These are phyloP conservation scores for Lachnellula occidentalis DNA, from an alignment of 2,329 filamentous ascomycete species.

Conservation along the genomic window DNA sequence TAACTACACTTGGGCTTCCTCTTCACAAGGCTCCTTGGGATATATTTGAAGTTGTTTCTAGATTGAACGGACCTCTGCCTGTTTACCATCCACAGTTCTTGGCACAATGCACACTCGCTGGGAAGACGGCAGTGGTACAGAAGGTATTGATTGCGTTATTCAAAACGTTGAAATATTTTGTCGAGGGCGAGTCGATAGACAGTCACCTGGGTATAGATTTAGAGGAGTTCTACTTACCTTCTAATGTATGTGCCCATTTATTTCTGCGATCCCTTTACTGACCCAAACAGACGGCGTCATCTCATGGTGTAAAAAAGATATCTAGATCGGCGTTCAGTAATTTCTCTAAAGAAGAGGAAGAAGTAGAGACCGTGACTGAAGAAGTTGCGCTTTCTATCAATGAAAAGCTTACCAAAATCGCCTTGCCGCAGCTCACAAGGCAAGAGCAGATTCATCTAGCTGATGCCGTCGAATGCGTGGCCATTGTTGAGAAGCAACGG, in stretches of 20 bases:
- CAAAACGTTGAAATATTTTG: slow-evolving; percentile 74
- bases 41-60: slow-evolving; percentile 74
- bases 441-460: slow-evolving; percentile 82
- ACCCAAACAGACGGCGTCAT: slow-evolving; percentile 14
- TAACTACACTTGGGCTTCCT: slow-evolving; percentile 24
- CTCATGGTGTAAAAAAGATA: slow-evolving; percentile 18
- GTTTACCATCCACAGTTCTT: slow-evolving; percentile 91
- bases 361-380: slow-evolving; percentile 64
- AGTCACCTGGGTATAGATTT: slow-evolving; percentile 64
- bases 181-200: slow-evolving; percentile 74
- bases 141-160: slow-evolving; percentile 67
- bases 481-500: slow-evolving; percentile 78
- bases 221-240: slow-evolving; percentile 50
- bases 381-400: slow-evolving; percentile 64
- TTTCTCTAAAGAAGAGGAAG: slow-evolving; percentile 45
- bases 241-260: slow-evolving; percentile 18
- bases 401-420: slow-evolving; percentile 67
- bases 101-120: slow-evolving; percentile 77
- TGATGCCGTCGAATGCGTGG: slow-evolving; percentile 78
- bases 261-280: neutral
- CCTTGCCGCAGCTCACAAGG: slow-evolving; percentile 74
- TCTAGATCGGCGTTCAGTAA: slow-evolving; percentile 40
- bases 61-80: slow-evolving; percentile 81
- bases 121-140: slow-evolving; percentile 68
- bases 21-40: slow-evolving; percentile 38